Percentiles rank a stretch among this genome's conserved stretches.
phyloP scores from a whole-genome alignment of 768 basidiomycete species.

The Lentinula lateritia region DNA sequence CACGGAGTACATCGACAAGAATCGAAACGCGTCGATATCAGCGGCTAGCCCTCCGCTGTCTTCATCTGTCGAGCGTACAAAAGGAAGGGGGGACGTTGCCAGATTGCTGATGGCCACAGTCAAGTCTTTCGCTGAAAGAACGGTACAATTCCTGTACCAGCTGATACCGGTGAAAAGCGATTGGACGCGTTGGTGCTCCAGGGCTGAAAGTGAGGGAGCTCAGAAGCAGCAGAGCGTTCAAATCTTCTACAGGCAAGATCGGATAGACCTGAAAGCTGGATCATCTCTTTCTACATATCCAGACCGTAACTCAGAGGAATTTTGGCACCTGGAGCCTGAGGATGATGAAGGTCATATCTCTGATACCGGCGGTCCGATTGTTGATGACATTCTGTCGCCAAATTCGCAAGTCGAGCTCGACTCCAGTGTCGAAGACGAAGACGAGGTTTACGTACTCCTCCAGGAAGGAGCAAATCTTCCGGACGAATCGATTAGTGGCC shows the following conservation, averaged over 20 bases:
- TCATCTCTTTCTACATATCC: too few species aligned
- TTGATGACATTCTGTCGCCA: too few species aligned
- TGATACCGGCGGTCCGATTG: too few species aligned
- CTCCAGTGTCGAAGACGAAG: too few species aligned
- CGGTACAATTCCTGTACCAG: not conserved
- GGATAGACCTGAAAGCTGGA: not conserved
- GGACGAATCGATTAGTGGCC: too few species aligned
- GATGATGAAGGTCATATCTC: too few species aligned
- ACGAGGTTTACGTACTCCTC: too few species aligned
- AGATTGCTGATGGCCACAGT: not conserved
- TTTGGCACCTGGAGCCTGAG: too few species aligned
- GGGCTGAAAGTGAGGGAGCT: not conserved
- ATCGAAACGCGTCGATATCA: not conserved
- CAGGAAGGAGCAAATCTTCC: too few species aligned
- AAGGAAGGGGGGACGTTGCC: not conserved
- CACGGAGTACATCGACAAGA: not conserved
- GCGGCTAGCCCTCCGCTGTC: not conserved
- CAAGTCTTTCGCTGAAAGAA: not conserved
- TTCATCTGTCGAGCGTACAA: not conserved
- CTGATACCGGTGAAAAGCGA: not conserved
- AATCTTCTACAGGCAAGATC: not conserved
- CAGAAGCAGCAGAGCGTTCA: not conserved
- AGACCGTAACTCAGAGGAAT: too few species aligned
- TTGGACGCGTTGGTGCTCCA: not conserved
- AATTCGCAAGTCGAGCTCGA: too few species aligned